Evolutionary conservation across 2,329 filamentous ascomycete genomes (phyloP), one percentile per base, ranked within the genome.

Genomic region (Ascosphaera aggregata): DNA sequence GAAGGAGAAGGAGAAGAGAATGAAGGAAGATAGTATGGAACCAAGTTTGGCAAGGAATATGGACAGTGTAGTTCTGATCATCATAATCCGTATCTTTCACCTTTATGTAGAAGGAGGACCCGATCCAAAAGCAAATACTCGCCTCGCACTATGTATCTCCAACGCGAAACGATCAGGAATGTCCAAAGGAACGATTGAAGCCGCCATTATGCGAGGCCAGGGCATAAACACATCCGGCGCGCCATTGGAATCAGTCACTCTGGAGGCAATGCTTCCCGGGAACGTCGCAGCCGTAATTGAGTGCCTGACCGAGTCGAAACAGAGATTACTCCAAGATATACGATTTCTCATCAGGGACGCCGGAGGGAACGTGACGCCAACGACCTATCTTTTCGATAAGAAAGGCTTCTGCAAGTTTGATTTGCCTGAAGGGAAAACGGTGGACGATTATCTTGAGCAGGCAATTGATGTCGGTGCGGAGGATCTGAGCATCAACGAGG

Each of bases 111-210:
- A 86, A 52, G 77, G 74, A 57, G 84, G 84, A 37, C 63, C 78
- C 7, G 72, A 92, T 51, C 66, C 76, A 9, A 70, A 67, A 45
- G 60, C 67, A 50, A 95, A 95, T 53, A 67, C 80, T 2, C 73
- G 76, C 45, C 67, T 98, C 37, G 78, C 76, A 17, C 64, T 73
- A 19, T 68, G 78, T 11, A 71, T 95, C 41, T 59, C 69, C 15
- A 71, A 68, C 39, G 86, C 86, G 34, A 94, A 89, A 61, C 85
- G 84, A 62, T 76, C 73, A 43, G 80, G 78, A 46, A 76, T 93
- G 37, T 80, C 85, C 1, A 94, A 94, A 58, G 63, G 72, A 16
- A 67, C 72, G 2, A 92, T 95, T 47, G 85, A 95, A 55, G 66
- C 67, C 11, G 84, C 89, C 40, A 76, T 98, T 46, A 80, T 82